Conservation (phyloP, 352 stramenopile genomes). For the Phytophthora brassicae region DNA sequence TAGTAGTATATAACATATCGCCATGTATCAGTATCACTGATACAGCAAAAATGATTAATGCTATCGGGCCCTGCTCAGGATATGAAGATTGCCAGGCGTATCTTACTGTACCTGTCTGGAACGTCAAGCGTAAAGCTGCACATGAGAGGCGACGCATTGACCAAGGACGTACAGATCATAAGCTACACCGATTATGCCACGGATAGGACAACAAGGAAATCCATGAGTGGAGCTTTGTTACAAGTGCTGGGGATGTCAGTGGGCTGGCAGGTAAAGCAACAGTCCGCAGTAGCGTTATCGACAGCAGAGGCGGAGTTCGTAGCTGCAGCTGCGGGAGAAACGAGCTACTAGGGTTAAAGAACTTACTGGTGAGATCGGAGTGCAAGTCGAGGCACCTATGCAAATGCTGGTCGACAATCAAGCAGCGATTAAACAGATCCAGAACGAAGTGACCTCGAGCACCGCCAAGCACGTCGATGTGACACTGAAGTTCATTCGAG, state of each 20-base stretch:
- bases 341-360: too few species aligned
- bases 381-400: too few species aligned
- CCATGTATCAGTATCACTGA: too few species aligned
- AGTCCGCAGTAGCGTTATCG: conserved; percentile 3
- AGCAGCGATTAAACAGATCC: conserved; percentile 12
- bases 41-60: too few species aligned
- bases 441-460: conserved; percentile 1
- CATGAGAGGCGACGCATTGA: too few species aligned
- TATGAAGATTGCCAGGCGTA: neutral
- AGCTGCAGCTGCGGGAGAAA: neutral
- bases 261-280: conserved; percentile 1
- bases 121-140: too few species aligned
- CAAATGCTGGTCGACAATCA: conserved; percentile 8
- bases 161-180: too few species aligned
- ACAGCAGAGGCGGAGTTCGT: conserved; percentile 22
- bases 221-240: neutral
- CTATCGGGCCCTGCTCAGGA: too few species aligned
- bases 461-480: conserved; percentile 21
- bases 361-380: too few species aligned
- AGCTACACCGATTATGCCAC: conserved; percentile 6
- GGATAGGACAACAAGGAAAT: neutral
- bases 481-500: conserved; percentile 10
- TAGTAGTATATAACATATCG: too few species aligned
- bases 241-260: neutral
- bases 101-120: neutral